A percentile compares a stretch with the other conserved stretches of the same genome.
phyloP scores from a whole-genome alignment of 306 rosid genomes.

The Vigna angularis region DNA sequence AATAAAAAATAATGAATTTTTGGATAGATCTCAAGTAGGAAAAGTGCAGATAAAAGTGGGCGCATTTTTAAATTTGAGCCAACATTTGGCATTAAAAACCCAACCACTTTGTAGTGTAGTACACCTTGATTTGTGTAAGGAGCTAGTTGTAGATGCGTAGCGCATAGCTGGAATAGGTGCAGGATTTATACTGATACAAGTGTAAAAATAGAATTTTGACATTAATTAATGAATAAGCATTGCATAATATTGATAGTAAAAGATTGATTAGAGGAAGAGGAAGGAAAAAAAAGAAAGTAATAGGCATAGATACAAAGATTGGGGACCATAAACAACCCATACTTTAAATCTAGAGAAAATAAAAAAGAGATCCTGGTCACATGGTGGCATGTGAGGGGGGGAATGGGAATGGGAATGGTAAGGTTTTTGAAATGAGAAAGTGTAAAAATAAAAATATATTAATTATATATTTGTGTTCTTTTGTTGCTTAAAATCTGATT shows the following conservation, averaged over 20 bases:
- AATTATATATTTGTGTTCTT: too few species aligned
- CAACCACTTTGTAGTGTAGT: conserved; percentile 52
- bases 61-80: conserved; percentile 50
- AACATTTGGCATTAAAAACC: conserved; percentile 58
- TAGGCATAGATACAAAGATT: conserved; percentile 53
- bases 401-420: conserved; percentile 46
- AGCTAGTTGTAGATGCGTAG: conserved; percentile 53
- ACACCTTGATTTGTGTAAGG: conserved; percentile 54
- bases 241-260: neutral
- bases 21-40: conserved; percentile 38
- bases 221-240: too few species aligned
- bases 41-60: conserved; percentile 50
- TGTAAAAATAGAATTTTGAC: conserved; percentile 33
- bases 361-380: conserved; percentile 73
- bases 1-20: too few species aligned
- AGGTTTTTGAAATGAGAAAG: too few species aligned
- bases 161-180: conserved; percentile 45
- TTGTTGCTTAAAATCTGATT: conserved; percentile 27
- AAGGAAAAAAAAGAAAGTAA: conserved; percentile 39
- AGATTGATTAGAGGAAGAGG: conserved; percentile 47
- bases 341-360: conserved; percentile 72
- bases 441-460: too few species aligned
- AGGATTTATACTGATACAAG: conserved; percentile 46
- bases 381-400: conserved; percentile 88
- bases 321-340: conserved; percentile 99